Evolutionary conservation across 345 rosid genomes (phyloP).

Genomic region (Salix udensis): DNA sequence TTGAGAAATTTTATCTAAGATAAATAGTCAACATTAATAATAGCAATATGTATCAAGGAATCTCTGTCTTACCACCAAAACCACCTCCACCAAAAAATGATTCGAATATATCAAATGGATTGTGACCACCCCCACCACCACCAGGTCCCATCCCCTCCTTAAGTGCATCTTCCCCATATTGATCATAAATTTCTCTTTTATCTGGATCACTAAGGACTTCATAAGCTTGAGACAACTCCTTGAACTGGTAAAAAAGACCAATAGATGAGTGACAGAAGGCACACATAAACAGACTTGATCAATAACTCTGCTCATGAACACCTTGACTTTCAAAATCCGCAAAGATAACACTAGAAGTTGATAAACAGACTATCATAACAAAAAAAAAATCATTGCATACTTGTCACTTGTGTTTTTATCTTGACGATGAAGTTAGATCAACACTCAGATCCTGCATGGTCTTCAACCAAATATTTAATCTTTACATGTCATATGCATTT

Average conservation of each 20-base stretch:
- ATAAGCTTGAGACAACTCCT: slow-evolving; percentile 67
- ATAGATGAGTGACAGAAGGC: neutral
- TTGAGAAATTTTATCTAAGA: neutral
- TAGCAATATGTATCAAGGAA: neutral
- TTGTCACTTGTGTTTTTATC: no score
- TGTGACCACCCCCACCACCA: slow-evolving; percentile 25
- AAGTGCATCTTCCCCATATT: slow-evolving; percentile 64
- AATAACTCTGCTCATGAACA: neutral
- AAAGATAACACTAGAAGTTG: neutral
- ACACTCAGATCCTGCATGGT: neutral
- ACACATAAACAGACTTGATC: neutral
- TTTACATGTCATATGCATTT: neutral
- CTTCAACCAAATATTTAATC: neutral
- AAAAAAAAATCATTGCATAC: neutral
- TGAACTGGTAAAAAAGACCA: slow-evolving; percentile 38
- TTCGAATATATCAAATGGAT: slow-evolving; percentile 60
- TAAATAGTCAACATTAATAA: neutral
- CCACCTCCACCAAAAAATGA: slow-evolving; percentile 42
- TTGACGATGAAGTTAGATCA: neutral
- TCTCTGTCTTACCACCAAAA: slow-evolving; percentile 38
- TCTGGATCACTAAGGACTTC: slow-evolving; percentile 67
- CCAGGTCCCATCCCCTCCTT: slow-evolving; percentile 73
- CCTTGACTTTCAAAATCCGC: neutral
- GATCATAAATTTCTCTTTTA: slow-evolving; percentile 60
- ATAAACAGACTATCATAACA: neutral